Conservation (phyloP, 2,329 filamentous ascomycete genomes). For the Podosphaera aphanis region DNA sequence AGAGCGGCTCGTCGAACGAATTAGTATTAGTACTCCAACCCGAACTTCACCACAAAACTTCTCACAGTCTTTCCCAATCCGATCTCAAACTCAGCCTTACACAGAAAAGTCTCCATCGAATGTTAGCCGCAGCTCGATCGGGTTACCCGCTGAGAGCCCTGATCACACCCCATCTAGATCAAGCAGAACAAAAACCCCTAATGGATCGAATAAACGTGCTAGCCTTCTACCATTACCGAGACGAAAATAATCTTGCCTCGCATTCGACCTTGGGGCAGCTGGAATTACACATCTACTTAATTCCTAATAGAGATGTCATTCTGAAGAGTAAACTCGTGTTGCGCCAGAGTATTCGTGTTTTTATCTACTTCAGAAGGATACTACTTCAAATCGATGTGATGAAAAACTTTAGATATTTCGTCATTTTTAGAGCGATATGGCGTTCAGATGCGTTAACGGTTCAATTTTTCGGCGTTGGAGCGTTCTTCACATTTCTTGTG, state of each 20-base stretch:
- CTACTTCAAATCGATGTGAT: too few relatives aligned
- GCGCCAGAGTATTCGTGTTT: background rate
- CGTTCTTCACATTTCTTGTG: too few relatives aligned
- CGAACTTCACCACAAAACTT: slow-evolving; percentile 24
- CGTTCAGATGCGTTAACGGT: too few relatives aligned
- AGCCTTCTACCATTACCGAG: slow-evolving; percentile 27
- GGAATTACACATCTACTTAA: background rate
- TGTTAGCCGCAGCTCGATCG: slow-evolving; percentile 26
- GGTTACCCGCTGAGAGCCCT: slow-evolving; percentile 17
- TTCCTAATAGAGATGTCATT: background rate
- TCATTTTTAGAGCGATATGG: too few relatives aligned
- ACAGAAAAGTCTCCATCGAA: slow-evolving; percentile 21
- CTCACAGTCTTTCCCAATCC: slow-evolving; percentile 20
- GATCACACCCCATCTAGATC: slow-evolving; percentile 14
- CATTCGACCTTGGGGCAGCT: background rate
- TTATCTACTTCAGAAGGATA: background rate
- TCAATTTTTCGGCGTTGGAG: too few relatives aligned
- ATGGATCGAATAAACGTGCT: slow-evolving; percentile 26
- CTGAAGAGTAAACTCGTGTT: background rate
- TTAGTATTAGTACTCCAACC: slow-evolving; percentile 24
- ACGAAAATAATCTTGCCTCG: background rate
- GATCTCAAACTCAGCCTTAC: slow-evolving; percentile 15
- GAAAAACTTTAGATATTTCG: too few relatives aligned
- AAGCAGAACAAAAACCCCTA: slow-evolving; percentile 30
- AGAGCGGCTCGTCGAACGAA: slow-evolving; percentile 21